A percentile compares a stretch with the other conserved stretches of the same genome.
phyloP scores from a whole-genome alignment of 2,329 filamentous ascomycete species.

The Penicillium sp. region DNA sequence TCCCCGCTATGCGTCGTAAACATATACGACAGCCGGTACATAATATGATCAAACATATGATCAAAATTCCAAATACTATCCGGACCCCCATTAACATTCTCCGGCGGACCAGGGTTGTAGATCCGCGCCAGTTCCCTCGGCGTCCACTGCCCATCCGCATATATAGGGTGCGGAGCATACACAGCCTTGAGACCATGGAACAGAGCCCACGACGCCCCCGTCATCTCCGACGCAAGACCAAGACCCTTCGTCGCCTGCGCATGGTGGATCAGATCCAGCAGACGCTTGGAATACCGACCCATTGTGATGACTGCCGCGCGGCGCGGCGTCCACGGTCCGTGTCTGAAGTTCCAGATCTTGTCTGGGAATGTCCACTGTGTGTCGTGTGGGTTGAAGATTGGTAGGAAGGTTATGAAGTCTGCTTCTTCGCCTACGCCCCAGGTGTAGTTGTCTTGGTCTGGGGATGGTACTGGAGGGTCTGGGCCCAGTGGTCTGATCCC shows the following conservation, averaged over 20 bases:
- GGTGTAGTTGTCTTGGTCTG: conserved; percentile 23
- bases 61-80: conserved; percentile 42
- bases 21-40: conserved; percentile 31
- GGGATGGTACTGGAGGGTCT: conserved; percentile 19
- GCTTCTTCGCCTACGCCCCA: conserved; percentile 28
- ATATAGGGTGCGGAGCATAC: conserved; percentile 60
- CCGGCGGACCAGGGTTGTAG: conserved; percentile 55
- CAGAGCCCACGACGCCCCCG: conserved; percentile 67
- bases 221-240: conserved; percentile 77
- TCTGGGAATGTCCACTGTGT: conserved; percentile 24
- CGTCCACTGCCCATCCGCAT: conserved; percentile 58
- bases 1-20: conserved; percentile 39
- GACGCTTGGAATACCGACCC: conserved; percentile 23
- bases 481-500: conserved; percentile 28
- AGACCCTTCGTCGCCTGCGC: conserved; percentile 65
- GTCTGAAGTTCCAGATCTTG: conserved; percentile 23
- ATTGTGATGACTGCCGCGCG: conserved; percentile 25
- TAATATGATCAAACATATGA: conserved; percentile 32
- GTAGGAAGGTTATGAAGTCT: conserved; percentile 24
- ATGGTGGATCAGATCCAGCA: conserved; percentile 62
- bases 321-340: conserved; percentile 19
- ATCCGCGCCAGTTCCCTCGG: conserved; percentile 54
- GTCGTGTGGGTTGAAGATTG: conserved; percentile 24
- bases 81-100: conserved; percentile 49
- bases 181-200: conserved; percentile 78